phyloP scores from a whole-genome alignment of 805 yeast genomes.

The Saturnispora ahearnii region DNA sequence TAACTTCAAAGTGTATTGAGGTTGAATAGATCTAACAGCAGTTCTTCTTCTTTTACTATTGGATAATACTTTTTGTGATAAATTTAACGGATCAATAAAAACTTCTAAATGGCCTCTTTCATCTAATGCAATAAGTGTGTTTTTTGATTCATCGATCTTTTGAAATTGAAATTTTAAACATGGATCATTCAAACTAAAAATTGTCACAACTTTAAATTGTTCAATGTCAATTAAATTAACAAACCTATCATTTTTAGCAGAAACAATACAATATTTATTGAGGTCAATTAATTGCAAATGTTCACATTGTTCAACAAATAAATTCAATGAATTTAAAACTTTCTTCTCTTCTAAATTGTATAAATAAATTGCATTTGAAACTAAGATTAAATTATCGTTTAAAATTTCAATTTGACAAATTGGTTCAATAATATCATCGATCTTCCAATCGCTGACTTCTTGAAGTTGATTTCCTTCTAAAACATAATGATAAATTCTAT shows the following conservation, averaged over 20 bases:
- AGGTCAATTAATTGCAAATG: constrained; percentile 8
- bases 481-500: constrained; percentile 10
- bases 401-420: constrained; percentile 7
- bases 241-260: constrained; percentile 76
- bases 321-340: constrained; percentile 10
- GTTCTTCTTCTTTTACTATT: constrained; percentile 13
- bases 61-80: constrained; percentile 1
- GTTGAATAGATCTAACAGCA: constrained; percentile 43
- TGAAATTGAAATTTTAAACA: constrained; percentile 32
- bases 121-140: constrained; percentile 47
- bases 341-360: constrained; percentile 8
- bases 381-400: constrained; percentile 2
- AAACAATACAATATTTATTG: constrained; percentile 14
- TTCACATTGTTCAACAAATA: constrained; percentile 12
- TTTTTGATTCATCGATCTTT: constrained; percentile 26
- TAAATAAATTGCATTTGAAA: constrained; percentile 13
- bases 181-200: constrained; percentile 64
- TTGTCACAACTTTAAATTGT: constrained; percentile 36
- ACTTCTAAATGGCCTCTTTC: constrained; percentile 71
- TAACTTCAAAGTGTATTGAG: constrained; percentile 38
- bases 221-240: constrained; percentile 56
- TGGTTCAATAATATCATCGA: constrained; percentile 9
- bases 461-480: constrained; percentile 6
- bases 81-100: constrained; percentile 47
- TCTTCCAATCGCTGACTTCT: constrained; percentile 6